Evolutionary conservation across 805 yeast genomes (phyloP), one percentile per base, ranked within the genome.

Genomic region (Wickerhamomyces subpelliculosus): DNA sequence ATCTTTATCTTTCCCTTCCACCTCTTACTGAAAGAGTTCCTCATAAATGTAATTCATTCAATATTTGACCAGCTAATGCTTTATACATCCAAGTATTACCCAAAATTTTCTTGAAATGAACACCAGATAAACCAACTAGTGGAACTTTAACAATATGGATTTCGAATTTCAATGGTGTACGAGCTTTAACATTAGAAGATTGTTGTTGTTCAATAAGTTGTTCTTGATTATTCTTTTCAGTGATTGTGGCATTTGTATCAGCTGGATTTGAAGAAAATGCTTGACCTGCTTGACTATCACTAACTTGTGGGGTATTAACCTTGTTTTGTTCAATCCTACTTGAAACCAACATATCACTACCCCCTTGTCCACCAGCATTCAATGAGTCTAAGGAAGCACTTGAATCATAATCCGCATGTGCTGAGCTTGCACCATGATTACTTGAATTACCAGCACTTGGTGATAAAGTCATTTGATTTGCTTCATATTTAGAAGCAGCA

Each of bases 61-160:
- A 72, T 35, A 89, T 83, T 57, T 80, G 86, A 38, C 90, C 80
- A 2, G 97, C 97, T 54, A 89, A 68, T 9, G 88, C 80, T 66
- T 90, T 89, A 64, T 89, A 89, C 64, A 83, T 76, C 97, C 97
- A 89, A 2, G 96, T 86, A 58, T 90, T 88, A 53, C 97, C 97
- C 41, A 84, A 73, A 23, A 89, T 72, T 58, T 89, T 89, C 70
- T 90, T 90, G 67, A 89, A 88, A 59, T 90, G 97, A 34, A 89
- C 89, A 61, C 97, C 97, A 47, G 84, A 88, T 42, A 90, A 68
- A 5, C 94, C 87, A 38, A 89, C 84, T 47, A 89, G 71, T 33
- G 96, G 95, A 34, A 89, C 94, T 57, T 88, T 88, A 29, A 89
- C 97, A 45, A 89, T 79, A 57, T 84, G 88, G 45, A 90, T 84